A percentile compares a stretch with the other conserved stretches of the same genome.
phyloP scores from a whole-genome alignment of 306 rosid species.

The Ormosia emarginata region DNA sequence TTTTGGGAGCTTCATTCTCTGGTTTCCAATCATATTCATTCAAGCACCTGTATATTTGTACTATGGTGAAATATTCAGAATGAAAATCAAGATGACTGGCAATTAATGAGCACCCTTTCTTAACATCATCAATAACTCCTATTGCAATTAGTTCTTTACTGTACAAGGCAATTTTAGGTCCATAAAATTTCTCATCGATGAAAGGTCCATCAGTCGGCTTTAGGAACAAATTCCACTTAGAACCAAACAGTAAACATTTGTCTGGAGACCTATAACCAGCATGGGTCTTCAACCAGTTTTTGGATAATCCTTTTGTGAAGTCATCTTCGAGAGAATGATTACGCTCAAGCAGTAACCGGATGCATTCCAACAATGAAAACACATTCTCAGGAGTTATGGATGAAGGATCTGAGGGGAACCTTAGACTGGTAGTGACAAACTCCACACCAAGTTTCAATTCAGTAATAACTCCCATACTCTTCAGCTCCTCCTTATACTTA shows the following conservation, averaged over 20 bases:
- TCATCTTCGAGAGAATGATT: conserved; percentile 3
- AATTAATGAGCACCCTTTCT: conserved; percentile 35
- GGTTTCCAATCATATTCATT: conserved; percentile 32
- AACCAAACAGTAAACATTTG: conserved; percentile 41
- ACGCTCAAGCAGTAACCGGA: conserved; percentile 16
- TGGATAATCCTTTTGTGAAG: conserved; percentile 30
- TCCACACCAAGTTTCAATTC: conserved; percentile 43
- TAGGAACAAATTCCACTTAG: conserved; percentile 24
- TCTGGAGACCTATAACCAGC: conserved; percentile 44
- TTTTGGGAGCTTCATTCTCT: conserved; percentile 15
- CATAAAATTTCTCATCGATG: conserved; percentile 47
- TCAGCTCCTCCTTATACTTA: conserved; percentile 43
- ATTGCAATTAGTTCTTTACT: conserved; percentile 36
- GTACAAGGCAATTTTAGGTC: conserved; percentile 32
- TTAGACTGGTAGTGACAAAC: conserved; percentile 30
- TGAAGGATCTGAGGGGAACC: conserved; percentile 29
- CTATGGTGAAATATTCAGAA: conserved; percentile 23
- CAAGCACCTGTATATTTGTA: conserved; percentile 45
- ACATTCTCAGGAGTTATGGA: conserved; percentile 29
- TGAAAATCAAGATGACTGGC: conserved; percentile 36
- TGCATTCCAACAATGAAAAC: conserved; percentile 48
- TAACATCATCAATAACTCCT: conserved; percentile 35
- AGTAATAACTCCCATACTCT: conserved; percentile 47
- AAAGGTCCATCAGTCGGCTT: conserved; percentile 59
- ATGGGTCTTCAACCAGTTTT: conserved; percentile 51